phyloP scores from a whole-genome alignment of 306 rosid species.

The Cicer cuneatum region DNA sequence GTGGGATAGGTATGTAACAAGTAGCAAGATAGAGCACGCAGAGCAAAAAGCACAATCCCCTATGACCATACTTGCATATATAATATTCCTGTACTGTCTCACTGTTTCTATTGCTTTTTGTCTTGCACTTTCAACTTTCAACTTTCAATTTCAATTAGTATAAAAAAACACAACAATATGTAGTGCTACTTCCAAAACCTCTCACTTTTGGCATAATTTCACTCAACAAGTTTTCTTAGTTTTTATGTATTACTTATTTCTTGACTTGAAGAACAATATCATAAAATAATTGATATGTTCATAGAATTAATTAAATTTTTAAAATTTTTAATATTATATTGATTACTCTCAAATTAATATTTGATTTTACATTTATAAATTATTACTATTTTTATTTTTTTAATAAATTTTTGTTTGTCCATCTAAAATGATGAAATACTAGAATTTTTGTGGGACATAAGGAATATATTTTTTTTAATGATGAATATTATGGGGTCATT shows the following conservation, averaged over 20 bases:
- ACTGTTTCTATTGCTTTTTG: slow-evolving; percentile 50
- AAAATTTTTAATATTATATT: too few species aligned
- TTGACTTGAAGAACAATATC: too few species aligned
- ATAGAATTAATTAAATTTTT: too few species aligned
- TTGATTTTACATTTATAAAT: too few species aligned
- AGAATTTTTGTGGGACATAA: too few species aligned
- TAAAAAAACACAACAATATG: background rate
- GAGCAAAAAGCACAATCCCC: slow-evolving; percentile 41
- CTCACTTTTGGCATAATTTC: slow-evolving; percentile 43
- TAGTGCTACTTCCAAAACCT: slow-evolving; percentile 55
- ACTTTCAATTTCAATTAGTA: background rate
- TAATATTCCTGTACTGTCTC: slow-evolving; percentile 9
- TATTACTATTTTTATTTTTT: too few species aligned
- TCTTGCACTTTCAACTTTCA: slow-evolving; percentile 32
- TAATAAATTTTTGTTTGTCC: too few species aligned
- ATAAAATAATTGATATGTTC: too few species aligned
- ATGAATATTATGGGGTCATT: slow-evolving; percentile 40
- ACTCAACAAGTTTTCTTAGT: slow-evolving; percentile 35
- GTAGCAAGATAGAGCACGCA: background rate
- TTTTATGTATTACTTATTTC: background rate
- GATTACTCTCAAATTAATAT: too few species aligned
- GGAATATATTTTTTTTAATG: slow-evolving; percentile 24
- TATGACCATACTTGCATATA: background rate
- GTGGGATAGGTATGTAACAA: slow-evolving; percentile 41
- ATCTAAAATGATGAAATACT: too few species aligned